Evolutionary conservation across 306 rosid genomes (phyloP).

Genomic region (Canavalia ensiformis): DNA sequence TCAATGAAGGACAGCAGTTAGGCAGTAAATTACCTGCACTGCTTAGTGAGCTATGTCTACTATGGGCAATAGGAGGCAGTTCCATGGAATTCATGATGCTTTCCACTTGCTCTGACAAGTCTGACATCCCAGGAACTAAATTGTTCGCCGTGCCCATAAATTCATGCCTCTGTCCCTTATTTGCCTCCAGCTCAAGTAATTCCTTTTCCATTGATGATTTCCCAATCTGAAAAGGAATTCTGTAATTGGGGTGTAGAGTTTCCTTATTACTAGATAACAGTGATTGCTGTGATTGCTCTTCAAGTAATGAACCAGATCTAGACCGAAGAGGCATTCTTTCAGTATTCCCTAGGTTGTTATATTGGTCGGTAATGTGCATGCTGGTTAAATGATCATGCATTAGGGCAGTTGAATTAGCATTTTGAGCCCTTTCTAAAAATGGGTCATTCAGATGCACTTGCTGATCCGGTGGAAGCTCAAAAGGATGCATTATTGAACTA

Average conservation of each 20-base stretch:
- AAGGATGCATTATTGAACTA: conserved; percentile 57
- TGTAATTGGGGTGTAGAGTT: conserved; percentile 52
- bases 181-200: conserved; percentile 58
- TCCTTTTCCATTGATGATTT: conserved; percentile 62
- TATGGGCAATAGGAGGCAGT: conserved; percentile 58
- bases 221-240: conserved; percentile 57
- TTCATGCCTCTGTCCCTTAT: conserved; percentile 60
- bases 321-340: conserved; percentile 60
- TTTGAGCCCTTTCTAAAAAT: conserved; percentile 53
- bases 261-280: conserved; percentile 56
- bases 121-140: conserved; percentile 58
- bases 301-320: conserved; percentile 60
- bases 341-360: conserved; percentile 52
- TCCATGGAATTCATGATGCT: conserved; percentile 55
- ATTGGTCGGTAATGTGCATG: conserved; percentile 57
- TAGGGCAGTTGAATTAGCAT: conserved; percentile 53
- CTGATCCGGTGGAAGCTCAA: conserved; percentile 64
- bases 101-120: conserved; percentile 61
- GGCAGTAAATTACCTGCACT: conserved; percentile 62
- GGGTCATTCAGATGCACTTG: conserved; percentile 56
- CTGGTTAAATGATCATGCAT: conserved; percentile 59
- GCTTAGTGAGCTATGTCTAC: conserved; percentile 74
- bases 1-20: conserved; percentile 16
- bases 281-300: conserved; percentile 61
- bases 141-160: conserved; percentile 51